Base-by-base conservation (phyloP, 78 protist species). In the Andalucia godoyi region DNA sequence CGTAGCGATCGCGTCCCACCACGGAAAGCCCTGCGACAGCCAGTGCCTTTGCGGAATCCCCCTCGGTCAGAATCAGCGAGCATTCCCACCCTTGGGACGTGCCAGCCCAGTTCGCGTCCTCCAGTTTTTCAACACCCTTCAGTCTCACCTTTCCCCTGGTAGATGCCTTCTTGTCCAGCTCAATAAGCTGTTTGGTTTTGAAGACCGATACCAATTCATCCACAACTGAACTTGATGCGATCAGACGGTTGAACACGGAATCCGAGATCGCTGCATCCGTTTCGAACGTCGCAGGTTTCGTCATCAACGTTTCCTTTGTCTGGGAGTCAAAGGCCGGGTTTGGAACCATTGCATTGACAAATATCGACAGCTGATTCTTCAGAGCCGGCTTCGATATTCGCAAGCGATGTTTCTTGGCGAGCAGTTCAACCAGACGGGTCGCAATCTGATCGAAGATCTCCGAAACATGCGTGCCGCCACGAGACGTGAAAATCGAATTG, bases 21-120 rank as follows among this genome's bases (percentile, higher is more conserved):
- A 85, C 90, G 3, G 74, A 29, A 27, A 96, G 76, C 27, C 97
- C 97, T 12, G 33, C 54, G 43, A 71, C 33, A 18, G 76, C 76
- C 27, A 71, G 53, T 10, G 76, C 12, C 70, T 91, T 94, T 59
- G 97, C 99, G 15, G 95, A 89, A 59, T 95, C 97, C 0, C 98
- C 98, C 74, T 93, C 97, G 2, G 99, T 96, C 52, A 97, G 70
- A 37, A 97, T 95, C 38, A 97, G 90, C 39, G 99, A 95, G 76
- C 99, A 96, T 18, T 68, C 61, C 17, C 37, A 7, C 37, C 55
- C 37, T 17, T 5, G 59, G 34, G 12, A 12, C 29, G 66, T 57
- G 41, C 74, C 74, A 5, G 72, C 74, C 33, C 8, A 13, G 27
- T 84, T 81, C 8, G 98, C 99, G 70, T 97, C 99, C 37, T 88